phyloP scores from a whole-genome alignment of 2,329 filamentous ascomycete species.

The Torrubiellomyces zombiae region DNA sequence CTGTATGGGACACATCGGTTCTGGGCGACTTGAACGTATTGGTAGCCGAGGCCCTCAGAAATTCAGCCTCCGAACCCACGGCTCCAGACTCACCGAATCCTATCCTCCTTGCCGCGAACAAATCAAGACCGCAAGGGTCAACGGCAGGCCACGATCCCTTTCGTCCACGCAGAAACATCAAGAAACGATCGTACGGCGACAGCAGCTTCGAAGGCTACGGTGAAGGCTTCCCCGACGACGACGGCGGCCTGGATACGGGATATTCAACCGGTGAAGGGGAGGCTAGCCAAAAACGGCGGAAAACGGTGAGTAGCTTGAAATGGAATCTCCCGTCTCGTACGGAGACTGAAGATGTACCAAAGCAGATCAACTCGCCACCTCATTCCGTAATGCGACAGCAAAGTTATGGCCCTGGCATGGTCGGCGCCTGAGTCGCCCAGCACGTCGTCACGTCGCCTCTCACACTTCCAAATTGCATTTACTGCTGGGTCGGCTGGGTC shows the following conservation, averaged over 20 bases:
- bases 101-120: too few species aligned
- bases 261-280: conserved; percentile 61
- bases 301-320: conserved; percentile 47
- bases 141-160: conserved; percentile 25
- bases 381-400: conserved; percentile 30
- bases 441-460: conserved; percentile 1
- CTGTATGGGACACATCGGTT: conserved; percentile 39
- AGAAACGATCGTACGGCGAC: conserved; percentile 64
- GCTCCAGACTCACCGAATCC: conserved; percentile 20
- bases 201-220: conserved; percentile 59
- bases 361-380: conserved; percentile 25
- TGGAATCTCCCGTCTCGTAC: too few species aligned
- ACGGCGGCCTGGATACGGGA: conserved; percentile 36
- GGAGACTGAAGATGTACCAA: too few species aligned
- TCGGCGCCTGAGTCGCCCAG: conserved; percentile 37
- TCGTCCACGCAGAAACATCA: conserved; percentile 47
- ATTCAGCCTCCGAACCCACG: conserved; percentile 17
- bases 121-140: too few species aligned
- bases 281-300: conserved; percentile 46
- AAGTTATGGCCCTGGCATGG: conserved; percentile 41
- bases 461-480: conserved; percentile 3
- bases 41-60: conserved; percentile 23
- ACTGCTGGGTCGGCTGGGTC: conserved; percentile 6
- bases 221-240: conserved; percentile 55
- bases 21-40: conserved; percentile 42